A percentile compares a stretch with the other conserved stretches of the same genome.
Evolutionary conservation across 2,329 filamentous ascomycete species (phyloP).

Genomic region (Ophiosphaerella korrae): DNA sequence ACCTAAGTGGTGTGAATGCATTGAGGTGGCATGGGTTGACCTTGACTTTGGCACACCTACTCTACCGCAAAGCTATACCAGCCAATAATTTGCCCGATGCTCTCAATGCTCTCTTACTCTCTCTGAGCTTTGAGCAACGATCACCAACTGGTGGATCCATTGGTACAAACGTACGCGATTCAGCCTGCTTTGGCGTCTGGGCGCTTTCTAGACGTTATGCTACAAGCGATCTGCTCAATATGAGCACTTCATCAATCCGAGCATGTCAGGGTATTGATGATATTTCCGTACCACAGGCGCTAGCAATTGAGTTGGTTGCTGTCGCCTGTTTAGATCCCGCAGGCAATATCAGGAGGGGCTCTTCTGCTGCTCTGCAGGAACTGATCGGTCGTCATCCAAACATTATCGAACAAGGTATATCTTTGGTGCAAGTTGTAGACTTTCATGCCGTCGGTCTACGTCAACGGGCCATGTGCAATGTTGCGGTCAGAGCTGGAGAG

Average conservation of each 20-base stretch:
- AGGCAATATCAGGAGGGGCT: conserved; percentile 90
- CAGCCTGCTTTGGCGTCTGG: conserved; percentile 96
- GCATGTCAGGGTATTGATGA: conserved; percentile 51
- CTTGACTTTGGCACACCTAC: conserved; percentile 81
- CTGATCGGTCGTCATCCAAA: conserved; percentile 91
- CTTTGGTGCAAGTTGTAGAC: conserved; percentile 86
- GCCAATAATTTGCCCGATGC: conserved; percentile 72
- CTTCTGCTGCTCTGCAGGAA: conserved; percentile 92
- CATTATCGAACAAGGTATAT: conserved; percentile 78
- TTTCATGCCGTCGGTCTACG: conserved; percentile 92
- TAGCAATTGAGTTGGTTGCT: conserved; percentile 81
- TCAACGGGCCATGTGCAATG: conserved; percentile 77
- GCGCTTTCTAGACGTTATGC: conserved; percentile 85
- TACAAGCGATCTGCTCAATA: conserved; percentile 73
- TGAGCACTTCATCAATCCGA: conserved; percentile 56
- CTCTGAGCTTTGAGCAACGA: conserved; percentile 86
- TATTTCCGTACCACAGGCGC: conserved; percentile 67
- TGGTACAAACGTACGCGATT: conserved; percentile 90
- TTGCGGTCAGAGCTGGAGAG: conserved; percentile 71
- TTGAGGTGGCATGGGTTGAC: conserved; percentile 92
- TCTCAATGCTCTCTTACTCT: conserved; percentile 75
- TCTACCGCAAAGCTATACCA: conserved; percentile 84
- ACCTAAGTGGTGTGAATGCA: conserved; percentile 77
- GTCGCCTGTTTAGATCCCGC: conserved; percentile 85
- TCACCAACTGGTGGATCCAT: conserved; percentile 82